Conservation (phyloP, 2,329 filamentous ascomycete species). For the Capronia coronata region DNA sequence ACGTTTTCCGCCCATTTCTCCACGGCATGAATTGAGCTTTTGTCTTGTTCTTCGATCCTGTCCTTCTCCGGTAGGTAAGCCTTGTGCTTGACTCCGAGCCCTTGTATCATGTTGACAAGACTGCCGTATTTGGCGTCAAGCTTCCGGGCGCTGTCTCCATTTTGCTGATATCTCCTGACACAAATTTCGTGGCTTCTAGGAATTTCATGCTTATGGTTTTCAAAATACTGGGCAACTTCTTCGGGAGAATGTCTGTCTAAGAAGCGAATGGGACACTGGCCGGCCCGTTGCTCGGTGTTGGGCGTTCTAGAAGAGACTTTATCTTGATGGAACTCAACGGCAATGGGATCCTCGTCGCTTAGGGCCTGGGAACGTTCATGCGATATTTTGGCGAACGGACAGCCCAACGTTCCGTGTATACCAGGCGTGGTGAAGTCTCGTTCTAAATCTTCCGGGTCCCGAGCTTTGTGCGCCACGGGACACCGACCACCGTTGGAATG, state of each 20-base stretch:
- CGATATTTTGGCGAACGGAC: slow-evolving; percentile 63
- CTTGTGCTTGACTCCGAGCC: slow-evolving; percentile 78
- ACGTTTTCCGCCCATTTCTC: slow-evolving; percentile 81
- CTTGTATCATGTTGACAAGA: slow-evolving; percentile 89
- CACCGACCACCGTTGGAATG: slow-evolving; percentile 10
- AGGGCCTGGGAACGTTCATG: slow-evolving; percentile 36
- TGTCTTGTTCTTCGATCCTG: slow-evolving; percentile 37
- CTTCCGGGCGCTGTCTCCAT: slow-evolving; percentile 75
- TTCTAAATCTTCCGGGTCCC: slow-evolving; percentile 53
- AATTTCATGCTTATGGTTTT: slow-evolving; percentile 90
- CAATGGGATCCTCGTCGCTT: slow-evolving; percentile 44
- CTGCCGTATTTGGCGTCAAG: slow-evolving; percentile 92
- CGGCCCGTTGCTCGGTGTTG: slow-evolving; percentile 45
- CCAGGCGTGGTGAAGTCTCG: slow-evolving; percentile 86
- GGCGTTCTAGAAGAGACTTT: slow-evolving; percentile 45
- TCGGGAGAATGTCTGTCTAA: slow-evolving; percentile 87
- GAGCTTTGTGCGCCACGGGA: slow-evolving; percentile 26
- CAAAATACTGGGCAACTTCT: slow-evolving; percentile 87
- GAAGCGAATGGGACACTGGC: slow-evolving; percentile 86
- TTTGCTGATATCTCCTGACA: slow-evolving; percentile 80
- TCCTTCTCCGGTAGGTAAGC: slow-evolving; percentile 65
- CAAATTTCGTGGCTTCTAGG: slow-evolving; percentile 91
- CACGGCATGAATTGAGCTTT: slow-evolving; percentile 49
- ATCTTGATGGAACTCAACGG: slow-evolving; percentile 42
- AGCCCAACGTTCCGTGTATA: slow-evolving; percentile 69